A percentile compares a stretch with the other conserved stretches of the same genome.
Conservation (phyloP, 805 yeast species). For the Phaffomyces opuntiae region DNA sequence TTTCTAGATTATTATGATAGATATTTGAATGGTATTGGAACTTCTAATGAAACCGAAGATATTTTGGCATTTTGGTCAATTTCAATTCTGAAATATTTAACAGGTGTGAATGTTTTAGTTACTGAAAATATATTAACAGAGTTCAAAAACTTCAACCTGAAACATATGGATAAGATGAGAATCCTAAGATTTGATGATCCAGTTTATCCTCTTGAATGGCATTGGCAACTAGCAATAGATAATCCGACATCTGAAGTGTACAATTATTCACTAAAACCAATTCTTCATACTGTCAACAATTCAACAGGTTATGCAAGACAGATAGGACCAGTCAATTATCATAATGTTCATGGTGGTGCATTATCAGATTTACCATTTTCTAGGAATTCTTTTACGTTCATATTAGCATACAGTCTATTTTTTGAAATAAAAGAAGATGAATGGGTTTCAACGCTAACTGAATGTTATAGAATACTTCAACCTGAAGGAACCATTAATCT, state of each 20-base stretch:
- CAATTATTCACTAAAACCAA: constrained; percentile 13
- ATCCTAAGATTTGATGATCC: constrained; percentile 10
- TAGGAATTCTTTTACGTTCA: constrained; percentile 13
- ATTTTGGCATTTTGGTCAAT: constrained; percentile 16
- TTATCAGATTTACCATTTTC: constrained; percentile 16
- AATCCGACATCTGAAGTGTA: constrained; percentile 16
- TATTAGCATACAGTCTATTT: constrained; percentile 16
- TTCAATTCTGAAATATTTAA: constrained; percentile 16
- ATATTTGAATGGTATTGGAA: neutral
- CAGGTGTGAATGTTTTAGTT: constrained; percentile 11
- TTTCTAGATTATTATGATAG: constrained; percentile 18
- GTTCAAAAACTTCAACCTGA: constrained; percentile 17
- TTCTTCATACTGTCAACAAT: constrained; percentile 8
- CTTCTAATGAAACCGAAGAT: constrained; percentile 7
- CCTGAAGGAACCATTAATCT: constrained; percentile 15
- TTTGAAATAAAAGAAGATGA: constrained; percentile 14
- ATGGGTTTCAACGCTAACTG: constrained; percentile 18
- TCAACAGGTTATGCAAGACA: neutral
- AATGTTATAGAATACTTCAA: constrained; percentile 13
- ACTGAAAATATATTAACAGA: constrained; percentile 12
- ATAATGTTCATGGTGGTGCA: constrained; percentile 15
- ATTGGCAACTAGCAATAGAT: constrained; percentile 23
- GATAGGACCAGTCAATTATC: constrained; percentile 20
- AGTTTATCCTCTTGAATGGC: constrained; percentile 15
- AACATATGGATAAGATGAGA: constrained; percentile 11